These are phyloP conservation scores for Chlorella vulgaris DNA, from an alignment of 139 green algal genomes.

Conservation along the genomic window DNA sequence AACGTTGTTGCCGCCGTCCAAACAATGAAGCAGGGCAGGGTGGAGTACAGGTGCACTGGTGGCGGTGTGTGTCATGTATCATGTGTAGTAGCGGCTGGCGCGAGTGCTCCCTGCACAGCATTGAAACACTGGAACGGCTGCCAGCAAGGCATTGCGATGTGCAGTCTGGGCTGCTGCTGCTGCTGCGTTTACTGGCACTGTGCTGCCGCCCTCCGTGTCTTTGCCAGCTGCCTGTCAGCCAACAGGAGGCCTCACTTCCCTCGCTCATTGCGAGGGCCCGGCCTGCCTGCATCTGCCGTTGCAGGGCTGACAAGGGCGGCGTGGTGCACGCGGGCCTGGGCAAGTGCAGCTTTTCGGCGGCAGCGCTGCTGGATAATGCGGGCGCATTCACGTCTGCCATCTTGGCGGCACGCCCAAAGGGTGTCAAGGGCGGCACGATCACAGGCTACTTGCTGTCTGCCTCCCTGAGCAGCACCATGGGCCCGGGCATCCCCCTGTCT, in stretches of 20 bases:
- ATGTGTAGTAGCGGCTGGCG: background rate
- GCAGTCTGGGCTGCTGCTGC: no score
- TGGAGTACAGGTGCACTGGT: conserved; percentile 74
- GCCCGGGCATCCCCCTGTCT: conserved; percentile 56
- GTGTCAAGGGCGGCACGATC: conserved; percentile 62
- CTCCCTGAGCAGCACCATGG: conserved; percentile 66
- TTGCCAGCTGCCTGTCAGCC: background rate
- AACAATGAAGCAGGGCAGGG: conserved; percentile 70
- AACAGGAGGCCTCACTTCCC: background rate
- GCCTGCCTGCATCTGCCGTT: background rate
- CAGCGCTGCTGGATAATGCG: conserved; percentile 64
- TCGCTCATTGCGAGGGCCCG: background rate
- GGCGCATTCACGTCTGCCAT: conserved; percentile 57
- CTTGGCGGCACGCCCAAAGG: conserved; percentile 64
- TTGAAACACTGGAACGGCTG: background rate
- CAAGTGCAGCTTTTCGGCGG: conserved; percentile 53
- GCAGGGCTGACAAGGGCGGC: conserved; percentile 70
- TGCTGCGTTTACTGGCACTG: no score
- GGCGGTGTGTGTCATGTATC: background rate
- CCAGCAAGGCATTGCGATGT: no score
- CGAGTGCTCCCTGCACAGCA: background rate
- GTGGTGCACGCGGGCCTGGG: conserved; percentile 82
- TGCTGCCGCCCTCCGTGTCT: no score
- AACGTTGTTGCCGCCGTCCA: conserved; percentile 72
- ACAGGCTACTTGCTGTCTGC: conserved; percentile 52